phyloP scores from a whole-genome alignment of 108 stramenopile genomes.

The Chaetoceros muelleri region DNA sequence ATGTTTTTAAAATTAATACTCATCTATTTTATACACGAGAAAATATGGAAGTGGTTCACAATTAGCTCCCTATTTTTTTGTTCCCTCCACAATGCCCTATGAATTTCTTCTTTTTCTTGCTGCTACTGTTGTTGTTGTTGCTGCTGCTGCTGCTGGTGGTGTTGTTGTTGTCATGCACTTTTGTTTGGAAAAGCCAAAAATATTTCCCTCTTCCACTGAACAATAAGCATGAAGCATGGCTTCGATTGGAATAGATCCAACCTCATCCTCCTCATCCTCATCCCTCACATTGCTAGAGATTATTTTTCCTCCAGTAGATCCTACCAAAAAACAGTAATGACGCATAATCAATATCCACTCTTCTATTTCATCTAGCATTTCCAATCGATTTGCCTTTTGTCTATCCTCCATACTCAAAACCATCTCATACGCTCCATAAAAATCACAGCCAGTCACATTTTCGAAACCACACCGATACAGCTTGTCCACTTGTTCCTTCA shows the following conservation, averaged over 20 bases:
- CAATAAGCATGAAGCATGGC: not conserved
- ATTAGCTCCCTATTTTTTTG: no score
- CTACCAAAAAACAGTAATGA: constrained; percentile 68
- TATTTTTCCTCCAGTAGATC: not conserved
- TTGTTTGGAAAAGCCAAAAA: not conserved
- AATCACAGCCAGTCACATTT: constrained; percentile 56
- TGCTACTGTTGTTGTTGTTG: no score
- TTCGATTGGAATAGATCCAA: not conserved
- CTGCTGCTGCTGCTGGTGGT: no score
- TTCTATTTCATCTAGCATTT: constrained; percentile 83
- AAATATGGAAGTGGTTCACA: no score
- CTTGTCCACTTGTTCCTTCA: constrained; percentile 38
- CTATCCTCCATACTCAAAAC: constrained; percentile 44
- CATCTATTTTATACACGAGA: no score
- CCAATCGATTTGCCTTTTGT: constrained; percentile 41
- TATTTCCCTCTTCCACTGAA: not conserved
- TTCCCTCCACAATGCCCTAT: no score
- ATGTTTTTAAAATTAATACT: no score
- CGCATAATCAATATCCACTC: constrained; percentile 74
- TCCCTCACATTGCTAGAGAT: no score
- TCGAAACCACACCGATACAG: constrained; percentile 37
- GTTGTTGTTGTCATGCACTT: no score
- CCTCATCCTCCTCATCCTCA: no score
- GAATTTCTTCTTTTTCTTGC: no score
- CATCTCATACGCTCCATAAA: constrained; percentile 70